Base-by-base conservation (phyloP, 176 grass and related monocot genomes). In the Zea luxurians region DNA sequence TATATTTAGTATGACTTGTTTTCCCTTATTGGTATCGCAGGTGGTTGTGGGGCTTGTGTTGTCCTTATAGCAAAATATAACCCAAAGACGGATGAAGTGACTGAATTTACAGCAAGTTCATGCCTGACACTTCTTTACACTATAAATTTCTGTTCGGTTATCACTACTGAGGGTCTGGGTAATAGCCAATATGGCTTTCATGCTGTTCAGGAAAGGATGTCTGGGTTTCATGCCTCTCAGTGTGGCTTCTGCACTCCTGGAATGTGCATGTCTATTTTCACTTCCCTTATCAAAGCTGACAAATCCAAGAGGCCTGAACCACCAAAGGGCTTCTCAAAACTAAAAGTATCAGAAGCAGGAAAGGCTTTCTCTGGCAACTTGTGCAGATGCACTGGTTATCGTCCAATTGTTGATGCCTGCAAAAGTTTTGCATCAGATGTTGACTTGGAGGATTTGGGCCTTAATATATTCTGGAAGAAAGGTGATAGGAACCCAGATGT, bases 231-330 rank as follows among this genome's bases (percentile, higher is more conserved):
- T 88, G 93, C 89, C 3, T 96, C 93, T 10, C 93, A 92, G 10
- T 96, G 93, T 64, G 93, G 93, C 5, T 96, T 96, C 62, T 96
- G 93, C 79, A 92, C 93, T 37, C 89, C 93, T 43, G 93, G 89
- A 48, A 96, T 96, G 93, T 96, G 89, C 75, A 96, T 96, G 89
- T 96, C 93, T 42, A 88, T 92, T 50, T 92, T 96, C 61, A 85
- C 89, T 40, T 86, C 89, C 47, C 93, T 96, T 79, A 48, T 89
- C 16, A 92, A 88, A 79, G 89, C 93, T 5, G 93, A 92, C 71
- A 96, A 90, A 84, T 82, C 82, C 10, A 84, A 78, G 13, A 83
- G 80, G 61, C 84, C 87, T 48, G 82, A 92, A n/a, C 84, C 89
- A 64, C 82, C 55, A 41, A 71, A 82, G 37, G 93, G 89, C 2